Conservation (phyloP, 2,329 filamentous ascomycete species). For the Curvularia verruculosa region DNA sequence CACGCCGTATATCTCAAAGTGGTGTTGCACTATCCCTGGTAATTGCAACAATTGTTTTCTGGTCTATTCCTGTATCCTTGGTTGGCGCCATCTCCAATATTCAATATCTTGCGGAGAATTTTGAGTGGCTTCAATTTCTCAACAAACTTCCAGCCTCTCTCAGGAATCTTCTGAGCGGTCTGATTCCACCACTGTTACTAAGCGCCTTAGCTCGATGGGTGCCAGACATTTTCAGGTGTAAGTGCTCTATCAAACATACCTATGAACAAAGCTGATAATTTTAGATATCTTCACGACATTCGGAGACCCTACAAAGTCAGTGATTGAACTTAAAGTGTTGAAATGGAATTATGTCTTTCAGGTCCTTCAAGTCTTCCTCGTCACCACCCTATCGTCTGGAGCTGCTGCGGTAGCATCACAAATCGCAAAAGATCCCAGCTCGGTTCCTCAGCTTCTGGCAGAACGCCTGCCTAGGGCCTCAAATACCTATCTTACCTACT, state of each 20-base stretch:
- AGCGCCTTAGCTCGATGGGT: slow-evolving; percentile 86
- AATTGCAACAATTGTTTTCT: slow-evolving; percentile 82
- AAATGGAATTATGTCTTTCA: slow-evolving; percentile 92
- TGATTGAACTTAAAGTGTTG: slow-evolving; percentile 86
- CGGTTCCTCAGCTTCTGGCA: slow-evolving; percentile 70
- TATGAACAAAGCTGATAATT: slow-evolving; percentile 10
- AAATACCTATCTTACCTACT: slow-evolving; percentile 96
- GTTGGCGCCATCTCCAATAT: slow-evolving; percentile 90
- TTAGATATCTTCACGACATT: slow-evolving; percentile 76
- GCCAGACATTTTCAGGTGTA: slow-evolving; percentile 80
- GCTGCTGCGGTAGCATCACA: slow-evolving; percentile 71
- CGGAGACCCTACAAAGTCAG: slow-evolving; percentile 78
- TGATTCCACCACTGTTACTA: slow-evolving; percentile 79
- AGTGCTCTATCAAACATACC: slow-evolving; percentile 38
- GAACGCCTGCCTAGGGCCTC: slow-evolving; percentile 78
- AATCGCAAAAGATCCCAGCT: slow-evolving; percentile 67
- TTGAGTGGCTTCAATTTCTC: slow-evolving; percentile 77
- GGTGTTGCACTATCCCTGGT: slow-evolving; percentile 77
- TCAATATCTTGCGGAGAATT: slow-evolving; percentile 65
- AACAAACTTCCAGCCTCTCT: slow-evolving; percentile 71
- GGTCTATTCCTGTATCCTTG: slow-evolving; percentile 75
- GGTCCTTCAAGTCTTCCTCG: slow-evolving; percentile 88
- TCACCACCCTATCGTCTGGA: slow-evolving; percentile 81
- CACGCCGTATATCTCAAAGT: slow-evolving; percentile 81
- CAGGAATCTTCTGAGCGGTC: slow-evolving; percentile 80